A percentile compares a stretch with the other conserved stretches of the same genome.
Conservation (phyloP, 192 early-diverging fungal genomes). For the Cladochytrium replicatum region DNA sequence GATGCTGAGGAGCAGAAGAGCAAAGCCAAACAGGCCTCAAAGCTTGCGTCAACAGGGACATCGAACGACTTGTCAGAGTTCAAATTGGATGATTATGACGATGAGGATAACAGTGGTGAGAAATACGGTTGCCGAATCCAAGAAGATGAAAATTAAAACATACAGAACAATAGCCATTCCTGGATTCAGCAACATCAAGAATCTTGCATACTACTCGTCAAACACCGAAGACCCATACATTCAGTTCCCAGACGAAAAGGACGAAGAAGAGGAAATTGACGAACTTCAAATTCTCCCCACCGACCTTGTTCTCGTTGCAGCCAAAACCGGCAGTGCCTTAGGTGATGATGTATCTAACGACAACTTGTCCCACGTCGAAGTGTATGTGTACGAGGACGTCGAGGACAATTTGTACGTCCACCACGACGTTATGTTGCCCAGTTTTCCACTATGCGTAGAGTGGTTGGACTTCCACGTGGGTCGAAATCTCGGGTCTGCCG, state of each 20-base stretch:
- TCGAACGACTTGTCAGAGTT: too few species aligned
- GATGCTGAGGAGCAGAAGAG: constrained; percentile 39
- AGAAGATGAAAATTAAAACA: neutral
- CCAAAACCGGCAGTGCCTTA: too few species aligned
- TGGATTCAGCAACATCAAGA: constrained; percentile 79
- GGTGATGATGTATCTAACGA: too few species aligned
- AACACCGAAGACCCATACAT: constrained; percentile 84
- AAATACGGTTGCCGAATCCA: constrained; percentile 21
- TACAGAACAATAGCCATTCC: constrained; percentile 29
- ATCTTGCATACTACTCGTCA: constrained; percentile 72
- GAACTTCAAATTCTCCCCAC: constrained; percentile 68
- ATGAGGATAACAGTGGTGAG: constrained; percentile 45
- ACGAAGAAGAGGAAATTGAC: constrained; percentile 67
- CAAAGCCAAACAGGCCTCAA: constrained; percentile 8
- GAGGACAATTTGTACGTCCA: constrained; percentile 90
- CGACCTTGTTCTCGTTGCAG: constrained; percentile 83
- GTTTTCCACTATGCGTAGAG: constrained; percentile 90
- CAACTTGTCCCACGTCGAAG: constrained; percentile 90
- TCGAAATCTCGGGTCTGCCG: constrained; percentile 36
- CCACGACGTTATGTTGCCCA: constrained; percentile 95
- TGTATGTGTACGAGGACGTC: constrained; percentile 78
- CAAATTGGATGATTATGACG: constrained; percentile 91
- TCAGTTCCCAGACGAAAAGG: constrained; percentile 50
- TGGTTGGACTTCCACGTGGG: constrained; percentile 89
- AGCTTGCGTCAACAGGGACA: constrained; percentile 4